Base-by-base conservation (phyloP, 169 alveolate species). In the Plasmodium vivax region DNA sequence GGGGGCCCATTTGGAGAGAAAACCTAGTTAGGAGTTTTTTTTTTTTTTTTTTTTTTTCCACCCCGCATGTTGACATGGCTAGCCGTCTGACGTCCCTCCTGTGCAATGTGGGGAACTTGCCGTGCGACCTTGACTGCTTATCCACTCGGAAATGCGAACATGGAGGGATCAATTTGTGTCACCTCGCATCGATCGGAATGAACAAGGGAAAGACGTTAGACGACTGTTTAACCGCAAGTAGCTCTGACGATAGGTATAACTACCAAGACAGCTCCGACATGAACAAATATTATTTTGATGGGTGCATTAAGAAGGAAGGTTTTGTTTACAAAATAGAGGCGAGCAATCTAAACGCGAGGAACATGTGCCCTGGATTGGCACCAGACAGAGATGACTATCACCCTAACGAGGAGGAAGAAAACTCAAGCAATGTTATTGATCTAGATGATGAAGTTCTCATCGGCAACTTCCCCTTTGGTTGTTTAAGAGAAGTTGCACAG, bases 381-480 rank as follows among this genome's bases (percentile, higher is more conserved):
- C 68, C 54, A 45, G 80, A 68, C 58, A 19, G 2, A 41, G 6
- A 1, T 3, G 23, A 51, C 14, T 14, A 56, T 82, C 23, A 83
- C 8, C 14, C 36, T 43, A 7, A 80, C 32, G 32, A 5, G 75
- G 19, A 71, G 3, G 45, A 68, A 27, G 38, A 71, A 9, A 36
- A 5, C 12, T 23, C 62, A 41, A 41, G 80, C 43, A 27, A 43
- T 47, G 93, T 85, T 23, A 85, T 54, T 12, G 85, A 85, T 6
- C 58, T 85, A 12, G 93, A 77, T 9, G 58, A 85, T 32, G 93
- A 85, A 47, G 62, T 85, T 19, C 51, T 74, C 5, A 54, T 36
- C n/a, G 93, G 34, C 36, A 85, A 85, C 1, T 8, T 85, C 30
- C 84, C 73, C 7, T 75, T n/a, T 54, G 58, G 43, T 54, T 74